Conservation (phyloP, 306 rosid genomes). For the Trifolium repens region DNA sequence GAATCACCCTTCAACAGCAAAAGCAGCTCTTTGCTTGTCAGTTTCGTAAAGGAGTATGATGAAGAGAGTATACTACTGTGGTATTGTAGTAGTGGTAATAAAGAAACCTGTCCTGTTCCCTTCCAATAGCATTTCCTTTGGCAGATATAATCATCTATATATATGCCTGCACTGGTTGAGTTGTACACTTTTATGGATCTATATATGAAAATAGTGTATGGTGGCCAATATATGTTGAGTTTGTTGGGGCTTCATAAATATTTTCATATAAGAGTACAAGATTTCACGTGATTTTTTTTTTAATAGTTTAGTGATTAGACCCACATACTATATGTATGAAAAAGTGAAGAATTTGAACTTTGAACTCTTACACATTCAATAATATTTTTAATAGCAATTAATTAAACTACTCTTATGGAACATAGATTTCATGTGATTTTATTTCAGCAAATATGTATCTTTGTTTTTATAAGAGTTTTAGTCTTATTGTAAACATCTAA, state of each 20-base stretch:
- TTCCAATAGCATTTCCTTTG: conserved; percentile 23
- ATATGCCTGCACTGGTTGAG: conserved; percentile 5
- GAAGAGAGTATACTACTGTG: neutral
- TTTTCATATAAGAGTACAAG: neutral
- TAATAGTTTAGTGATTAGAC: no score
- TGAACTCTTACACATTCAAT: no score
- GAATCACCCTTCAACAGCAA: neutral
- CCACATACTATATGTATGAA: no score
- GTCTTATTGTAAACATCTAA: neutral
- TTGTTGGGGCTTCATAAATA: conserved; percentile 2
- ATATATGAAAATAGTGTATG: neutral
- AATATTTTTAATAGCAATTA: no score
- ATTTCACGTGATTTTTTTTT: neutral
- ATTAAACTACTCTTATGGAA: no score
- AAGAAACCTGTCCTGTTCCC: conserved; percentile 16
- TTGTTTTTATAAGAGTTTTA: neutral
- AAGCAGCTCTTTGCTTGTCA: conserved; percentile 30
- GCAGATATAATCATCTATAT: conserved; percentile 3
- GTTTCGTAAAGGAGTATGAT: conserved; percentile 33
- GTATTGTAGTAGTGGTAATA: neutral
- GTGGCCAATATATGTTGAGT: neutral
- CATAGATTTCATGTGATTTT: neutral
- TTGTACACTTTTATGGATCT: conserved; percentile 4
- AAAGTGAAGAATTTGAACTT: no score
- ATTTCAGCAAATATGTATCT: neutral